Percentiles rank a stretch among this genome's conserved stretches.
These are phyloP conservation scores for Phytophthora gonapodyides DNA, from an alignment of 352 stramenopile genomes.

Conservation along the genomic window DNA sequence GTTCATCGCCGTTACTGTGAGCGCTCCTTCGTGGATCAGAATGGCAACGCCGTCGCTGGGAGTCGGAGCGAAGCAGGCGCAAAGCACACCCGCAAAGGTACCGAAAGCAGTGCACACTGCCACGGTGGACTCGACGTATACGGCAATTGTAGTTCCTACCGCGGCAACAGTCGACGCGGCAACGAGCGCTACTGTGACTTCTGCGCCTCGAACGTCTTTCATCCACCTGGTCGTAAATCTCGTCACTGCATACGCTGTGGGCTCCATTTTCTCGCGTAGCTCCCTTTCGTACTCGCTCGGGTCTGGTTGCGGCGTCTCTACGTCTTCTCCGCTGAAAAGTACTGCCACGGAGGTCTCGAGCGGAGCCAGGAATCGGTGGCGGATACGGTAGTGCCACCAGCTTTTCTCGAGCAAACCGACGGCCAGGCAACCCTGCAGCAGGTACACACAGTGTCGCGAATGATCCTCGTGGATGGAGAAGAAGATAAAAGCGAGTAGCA, in stretches of 20 bases:
- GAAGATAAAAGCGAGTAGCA: conserved; percentile 43
- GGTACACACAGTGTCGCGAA: conserved; percentile 31
- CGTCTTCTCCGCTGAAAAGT: conserved; percentile 18
- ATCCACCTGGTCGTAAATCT: conserved; percentile 38
- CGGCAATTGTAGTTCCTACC: conserved; percentile 17
- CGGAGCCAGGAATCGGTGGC: conserved; percentile 55
- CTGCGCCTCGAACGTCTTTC: conserved; percentile 18
- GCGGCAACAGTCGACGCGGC: conserved; percentile 17
- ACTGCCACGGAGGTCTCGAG: conserved; percentile 24
- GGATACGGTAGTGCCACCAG: conserved; percentile 70
- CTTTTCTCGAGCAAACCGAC: conserved; percentile 52
- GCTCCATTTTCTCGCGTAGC: conserved; percentile 37
- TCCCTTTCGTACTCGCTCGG: conserved; percentile 26
- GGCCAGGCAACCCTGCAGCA: conserved; percentile 51
- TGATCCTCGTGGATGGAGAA: conserved; percentile 42
- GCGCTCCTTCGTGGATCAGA: conserved; percentile 54
- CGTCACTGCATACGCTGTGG: conserved; percentile 28
- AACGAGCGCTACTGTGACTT: conserved; percentile 13
- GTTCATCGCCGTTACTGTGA: conserved; percentile 64
- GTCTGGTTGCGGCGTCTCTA: conserved; percentile 16
- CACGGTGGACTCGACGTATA: conserved; percentile 35
- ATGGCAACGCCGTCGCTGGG: conserved; percentile 46
- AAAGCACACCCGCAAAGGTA: conserved; percentile 36
- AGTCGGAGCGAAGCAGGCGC: conserved; percentile 47
- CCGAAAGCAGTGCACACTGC: conserved; percentile 36